A percentile compares a stretch with the other conserved stretches of the same genome.
phyloP scores from a whole-genome alignment of 208 protist species.

The Trypanosoma mega region DNA sequence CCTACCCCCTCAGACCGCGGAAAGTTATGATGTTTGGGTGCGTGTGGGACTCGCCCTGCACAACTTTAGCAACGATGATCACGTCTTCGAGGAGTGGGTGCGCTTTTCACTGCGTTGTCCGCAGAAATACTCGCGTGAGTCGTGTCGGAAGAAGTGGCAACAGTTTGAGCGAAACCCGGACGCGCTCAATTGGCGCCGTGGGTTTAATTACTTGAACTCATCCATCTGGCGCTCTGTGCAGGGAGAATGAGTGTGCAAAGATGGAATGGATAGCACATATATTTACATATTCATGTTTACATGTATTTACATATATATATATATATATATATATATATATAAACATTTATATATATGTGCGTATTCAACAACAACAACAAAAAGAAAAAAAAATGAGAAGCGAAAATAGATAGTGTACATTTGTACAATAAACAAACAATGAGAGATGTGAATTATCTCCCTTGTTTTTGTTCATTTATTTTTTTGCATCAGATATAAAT shows the following conservation, averaged over 20 bases:
- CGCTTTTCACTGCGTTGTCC: slow-evolving; percentile 74
- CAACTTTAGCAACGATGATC: slow-evolving; percentile 87
- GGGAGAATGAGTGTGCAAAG: slow-evolving; percentile 4
- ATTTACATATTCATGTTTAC: background rate
- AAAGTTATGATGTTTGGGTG: slow-evolving; percentile 78
- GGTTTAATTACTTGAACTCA: slow-evolving; percentile 83
- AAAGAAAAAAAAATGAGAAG: background rate
- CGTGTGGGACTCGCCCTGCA: slow-evolving; percentile 82
- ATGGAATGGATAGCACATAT: background rate
- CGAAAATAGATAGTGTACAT: background rate
- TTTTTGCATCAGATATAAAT: background rate
- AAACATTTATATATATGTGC: slow-evolving; percentile 18
- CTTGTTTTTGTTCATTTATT: background rate
- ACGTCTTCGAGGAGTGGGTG: slow-evolving; percentile 88
- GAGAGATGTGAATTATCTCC: background rate
- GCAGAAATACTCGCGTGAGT: slow-evolving; percentile 75
- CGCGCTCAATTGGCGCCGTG: slow-evolving; percentile 77
- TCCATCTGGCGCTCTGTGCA: slow-evolving; percentile 55
- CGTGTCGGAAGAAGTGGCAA: slow-evolving; percentile 77
- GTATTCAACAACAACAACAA: background rate
- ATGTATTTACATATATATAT: slow-evolving; percentile 14
- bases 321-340: slow-evolving; percentile 26
- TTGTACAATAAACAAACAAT: background rate
- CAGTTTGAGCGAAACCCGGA: slow-evolving; percentile 87
- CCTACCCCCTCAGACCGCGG: slow-evolving; percentile 55